Evolutionary conservation across 345 rosid species (phyloP), one percentile per base, ranked within the genome.

Genomic region (Salix exigua): DNA sequence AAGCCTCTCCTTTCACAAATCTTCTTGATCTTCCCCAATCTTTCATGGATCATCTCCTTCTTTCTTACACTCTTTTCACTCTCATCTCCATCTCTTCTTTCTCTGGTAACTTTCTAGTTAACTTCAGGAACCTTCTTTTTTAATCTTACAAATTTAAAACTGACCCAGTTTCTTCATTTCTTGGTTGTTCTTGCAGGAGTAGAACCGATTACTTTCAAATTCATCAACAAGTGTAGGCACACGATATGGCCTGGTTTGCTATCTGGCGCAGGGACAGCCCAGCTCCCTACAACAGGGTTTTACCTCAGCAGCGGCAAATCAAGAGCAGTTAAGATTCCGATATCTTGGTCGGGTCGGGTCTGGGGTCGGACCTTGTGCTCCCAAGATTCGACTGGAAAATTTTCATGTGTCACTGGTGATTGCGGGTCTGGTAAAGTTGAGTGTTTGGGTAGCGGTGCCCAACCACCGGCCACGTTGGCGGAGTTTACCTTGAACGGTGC

Each of bases 401-500:
- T 91, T 4, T 62, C 92, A 0, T 95, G 97, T 67, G 35, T 62
- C 0, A 91, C 93, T 28, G 97, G 83, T 0, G 97, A 95, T 64
- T 95, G 99, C 30, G 97, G 96, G 55, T 87, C 97, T 12, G 90
- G 91, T 64, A 86, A 82, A 37, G 67, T 88, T 4, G 96, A 89
- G 71, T 95, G 97, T 74, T 80, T 38, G 53, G 97, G 99, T 0
- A 83, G 83, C 7, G 99, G 97, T 4, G 97, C 97, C 23, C 85
- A 91, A 4, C 97, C 97, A 6, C 97, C 97, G 0, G 97, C 92
- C 0, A 95, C 97, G 3, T 87, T 95, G 1, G 97, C 94, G 0
- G 96, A 93, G 90, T 93, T 95, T 86, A 90, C 97, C 1, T 88
- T 95, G 1, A 90, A 95, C 87, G 97, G 94, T 1, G 78, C 89